Conservation (phyloP, 805 yeast species). For the Kodamaea hsintzibuensis region DNA sequence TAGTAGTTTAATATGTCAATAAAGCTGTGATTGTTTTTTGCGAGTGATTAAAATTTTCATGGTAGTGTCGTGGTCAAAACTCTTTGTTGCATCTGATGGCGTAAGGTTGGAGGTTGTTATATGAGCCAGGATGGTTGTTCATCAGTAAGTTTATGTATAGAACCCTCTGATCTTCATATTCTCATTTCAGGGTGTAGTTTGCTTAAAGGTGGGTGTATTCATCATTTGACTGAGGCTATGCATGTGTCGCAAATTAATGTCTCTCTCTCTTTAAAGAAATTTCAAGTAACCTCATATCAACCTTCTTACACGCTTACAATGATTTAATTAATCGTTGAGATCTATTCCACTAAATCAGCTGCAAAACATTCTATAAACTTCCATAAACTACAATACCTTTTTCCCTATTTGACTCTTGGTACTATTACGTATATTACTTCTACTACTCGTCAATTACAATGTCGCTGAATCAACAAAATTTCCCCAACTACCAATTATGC, state of each 20-base stretch:
- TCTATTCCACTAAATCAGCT: too few relatives aligned
- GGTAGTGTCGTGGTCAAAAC: slow-evolving; percentile 5
- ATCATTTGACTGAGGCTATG: not conserved
- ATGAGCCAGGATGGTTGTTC: not conserved
- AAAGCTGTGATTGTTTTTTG: not conserved
- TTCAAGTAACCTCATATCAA: too few relatives aligned
- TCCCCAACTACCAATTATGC: too few relatives aligned
- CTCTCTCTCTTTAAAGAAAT: not conserved
- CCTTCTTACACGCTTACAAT: not conserved
- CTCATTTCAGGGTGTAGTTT: not conserved
- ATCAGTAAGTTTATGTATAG: not conserved
- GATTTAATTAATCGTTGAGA: too few relatives aligned
- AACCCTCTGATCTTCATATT: not conserved
- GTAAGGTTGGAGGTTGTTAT: not conserved
- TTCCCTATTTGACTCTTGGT: too few relatives aligned
- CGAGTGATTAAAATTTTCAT: slow-evolving; percentile 6
- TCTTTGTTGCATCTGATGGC: not conserved
- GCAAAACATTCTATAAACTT: too few relatives aligned
- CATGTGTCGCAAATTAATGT: not conserved
- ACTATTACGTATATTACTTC: too few relatives aligned
- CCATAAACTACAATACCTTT: too few relatives aligned
- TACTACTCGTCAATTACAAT: too few relatives aligned
- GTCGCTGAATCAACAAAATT: too few relatives aligned
- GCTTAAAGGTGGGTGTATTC: not conserved
- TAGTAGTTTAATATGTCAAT: not conserved